phyloP scores from a whole-genome alignment of 805 yeast species.

The Alloascoidea africana region DNA sequence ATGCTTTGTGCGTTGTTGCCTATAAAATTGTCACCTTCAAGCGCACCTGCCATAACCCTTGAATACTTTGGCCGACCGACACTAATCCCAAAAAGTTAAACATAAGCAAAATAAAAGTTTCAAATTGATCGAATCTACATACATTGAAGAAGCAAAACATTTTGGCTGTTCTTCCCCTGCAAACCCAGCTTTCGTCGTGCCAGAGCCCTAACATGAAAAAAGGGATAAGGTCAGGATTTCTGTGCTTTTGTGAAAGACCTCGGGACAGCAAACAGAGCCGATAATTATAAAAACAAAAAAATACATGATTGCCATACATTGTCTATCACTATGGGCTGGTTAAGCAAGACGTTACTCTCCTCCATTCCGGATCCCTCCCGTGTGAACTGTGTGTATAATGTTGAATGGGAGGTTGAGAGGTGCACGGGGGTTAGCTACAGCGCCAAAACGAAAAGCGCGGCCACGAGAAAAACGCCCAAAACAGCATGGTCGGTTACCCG shows the following conservation, averaged over 20 bases:
- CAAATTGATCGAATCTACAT: constrained; percentile 9
- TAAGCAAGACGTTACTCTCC: constrained; percentile 24
- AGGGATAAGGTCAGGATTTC: too few species aligned
- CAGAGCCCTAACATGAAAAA: constrained; percentile 62
- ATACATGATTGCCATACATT: constrained; percentile 22
- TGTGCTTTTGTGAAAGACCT: too few species aligned
- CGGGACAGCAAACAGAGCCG: too few species aligned
- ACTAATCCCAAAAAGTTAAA: constrained; percentile 8
- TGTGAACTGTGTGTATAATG: too few species aligned
- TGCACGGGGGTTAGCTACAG: too few species aligned
- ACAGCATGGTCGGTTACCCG: too few species aligned
- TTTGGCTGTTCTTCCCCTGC: constrained; percentile 85
- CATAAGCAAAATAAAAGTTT: constrained; percentile 4
- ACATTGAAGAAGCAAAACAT: constrained; percentile 41
- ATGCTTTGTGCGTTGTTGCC: constrained; percentile 64
- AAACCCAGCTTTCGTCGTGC: constrained; percentile 75
- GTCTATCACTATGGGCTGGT: constrained; percentile 68
- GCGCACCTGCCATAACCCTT: constrained; percentile 64
- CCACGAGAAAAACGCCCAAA: too few species aligned
- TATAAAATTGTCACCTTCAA: constrained; percentile 51
- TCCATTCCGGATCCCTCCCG: too few species aligned
- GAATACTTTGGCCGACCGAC: constrained; percentile 78
- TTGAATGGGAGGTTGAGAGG: too few species aligned
- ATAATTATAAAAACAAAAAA: too few species aligned
- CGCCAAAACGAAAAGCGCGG: too few species aligned